A percentile compares a stretch with the other conserved stretches of the same genome.
These are phyloP conservation scores for Ramularia endophylla DNA, from an alignment of 2,329 filamentous ascomycete genomes.

Conservation along the genomic window DNA sequence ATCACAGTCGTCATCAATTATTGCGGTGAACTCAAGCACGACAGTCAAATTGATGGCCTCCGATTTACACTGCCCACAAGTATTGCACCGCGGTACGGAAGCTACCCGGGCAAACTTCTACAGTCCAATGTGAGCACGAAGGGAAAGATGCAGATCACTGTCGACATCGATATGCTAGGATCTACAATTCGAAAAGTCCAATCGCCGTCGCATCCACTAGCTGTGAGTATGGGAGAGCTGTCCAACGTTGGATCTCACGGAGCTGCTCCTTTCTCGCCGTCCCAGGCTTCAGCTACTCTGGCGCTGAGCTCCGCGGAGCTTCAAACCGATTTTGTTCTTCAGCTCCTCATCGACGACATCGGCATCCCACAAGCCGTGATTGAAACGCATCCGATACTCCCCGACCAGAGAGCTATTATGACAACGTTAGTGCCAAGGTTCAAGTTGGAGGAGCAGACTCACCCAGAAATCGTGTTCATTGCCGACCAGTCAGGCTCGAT, in stretches of 20 bases:
- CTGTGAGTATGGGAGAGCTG: slow-evolving; percentile 57
- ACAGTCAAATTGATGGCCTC: slow-evolving; percentile 60
- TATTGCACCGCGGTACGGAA: slow-evolving; percentile 63
- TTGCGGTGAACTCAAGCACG: slow-evolving; percentile 66
- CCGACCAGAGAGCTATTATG: slow-evolving; percentile 62
- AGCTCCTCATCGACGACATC: slow-evolving; percentile 56
- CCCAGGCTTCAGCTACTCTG: slow-evolving; percentile 58
- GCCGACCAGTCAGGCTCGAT: slow-evolving; percentile 68
- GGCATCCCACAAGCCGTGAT: slow-evolving; percentile 59
- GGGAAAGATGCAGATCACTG: slow-evolving; percentile 48
- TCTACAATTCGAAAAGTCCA: slow-evolving; percentile 56
- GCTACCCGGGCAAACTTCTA: slow-evolving; percentile 36
- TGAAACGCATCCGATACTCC: slow-evolving; percentile 58
- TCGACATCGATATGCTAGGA: slow-evolving; percentile 55
- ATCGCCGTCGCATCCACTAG: slow-evolving; percentile 63
- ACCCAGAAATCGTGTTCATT: slow-evolving; percentile 64
- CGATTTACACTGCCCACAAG: slow-evolving; percentile 63
- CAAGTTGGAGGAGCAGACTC: slow-evolving; percentile 47
- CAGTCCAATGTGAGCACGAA: slow-evolving; percentile 19
- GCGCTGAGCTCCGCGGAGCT: slow-evolving; percentile 49
- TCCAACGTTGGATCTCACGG: slow-evolving; percentile 39
- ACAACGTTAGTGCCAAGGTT: slow-evolving; percentile 65
- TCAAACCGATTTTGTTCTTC: slow-evolving; percentile 61
- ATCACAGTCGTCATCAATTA: slow-evolving; percentile 60
- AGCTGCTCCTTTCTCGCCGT: slow-evolving; percentile 43